Evolutionary conservation across 768 basidiomycete genomes (phyloP).

Genomic region (Termitomyces titanicus): DNA sequence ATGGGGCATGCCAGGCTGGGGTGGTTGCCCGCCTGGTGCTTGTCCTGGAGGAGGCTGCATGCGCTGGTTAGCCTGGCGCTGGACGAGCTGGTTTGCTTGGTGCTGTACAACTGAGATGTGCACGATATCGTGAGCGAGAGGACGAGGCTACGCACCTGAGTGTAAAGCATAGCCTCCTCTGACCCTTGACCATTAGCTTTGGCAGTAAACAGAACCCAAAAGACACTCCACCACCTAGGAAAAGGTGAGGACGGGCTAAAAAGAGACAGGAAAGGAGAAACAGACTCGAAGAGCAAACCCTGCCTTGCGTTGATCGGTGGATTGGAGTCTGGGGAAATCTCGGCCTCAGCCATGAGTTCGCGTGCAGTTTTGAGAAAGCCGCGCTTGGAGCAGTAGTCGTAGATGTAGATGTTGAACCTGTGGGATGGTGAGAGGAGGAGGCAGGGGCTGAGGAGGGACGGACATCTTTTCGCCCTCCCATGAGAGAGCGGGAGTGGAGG

Average conservation of each 20-base stretch:
- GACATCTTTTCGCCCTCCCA: conserved; percentile 90
- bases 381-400: conserved; percentile 81
- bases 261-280: conserved; percentile 1
- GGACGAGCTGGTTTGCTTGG: conserved; percentile 24
- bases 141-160: conserved; percentile 46
- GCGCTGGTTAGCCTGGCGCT: conserved; percentile 27
- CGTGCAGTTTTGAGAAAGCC: conserved; percentile 71
- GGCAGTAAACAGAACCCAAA: conserved; percentile 82
- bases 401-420: conserved; percentile 90
- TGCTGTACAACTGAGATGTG: conserved; percentile 16
- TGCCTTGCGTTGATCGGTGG: conserved; percentile 84
- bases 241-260: conserved; percentile 8
- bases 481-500: conserved; percentile 33
- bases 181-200: conserved; percentile 64
- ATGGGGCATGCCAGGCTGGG: conserved; percentile 22
- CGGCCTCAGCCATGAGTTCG: conserved; percentile 65
- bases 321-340: conserved; percentile 53
- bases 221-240: conserved; percentile 83
- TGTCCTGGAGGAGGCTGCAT: conserved; percentile 21
- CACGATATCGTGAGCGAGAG: conserved; percentile 14
- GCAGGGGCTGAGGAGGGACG: conserved; percentile 23
- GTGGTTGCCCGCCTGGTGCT: conserved; percentile 17
- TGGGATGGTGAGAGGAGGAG: neutral
- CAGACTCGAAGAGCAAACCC: conserved; percentile 80
- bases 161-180: conserved; percentile 73